A percentile compares a stretch with the other conserved stretches of the same genome.
Evolutionary conservation across 2,329 filamentous ascomycete genomes (phyloP).

Genomic region (Aspergillus sp.): DNA sequence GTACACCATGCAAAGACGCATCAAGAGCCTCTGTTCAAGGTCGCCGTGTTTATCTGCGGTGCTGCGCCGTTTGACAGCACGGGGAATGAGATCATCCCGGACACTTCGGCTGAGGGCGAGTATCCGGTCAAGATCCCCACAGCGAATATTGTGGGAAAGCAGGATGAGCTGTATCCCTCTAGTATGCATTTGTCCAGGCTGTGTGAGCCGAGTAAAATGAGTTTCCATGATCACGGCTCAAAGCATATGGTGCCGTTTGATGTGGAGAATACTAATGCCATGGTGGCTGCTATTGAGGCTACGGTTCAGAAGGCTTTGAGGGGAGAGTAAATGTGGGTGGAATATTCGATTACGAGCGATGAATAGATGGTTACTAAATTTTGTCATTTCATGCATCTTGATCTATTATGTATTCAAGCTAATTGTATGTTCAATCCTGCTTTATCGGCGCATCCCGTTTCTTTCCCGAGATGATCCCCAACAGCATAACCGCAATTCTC

Average conservation of each 20-base stretch:
- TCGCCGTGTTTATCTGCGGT: constrained; percentile 35
- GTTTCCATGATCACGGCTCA: constrained; percentile 40
- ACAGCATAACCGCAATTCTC: constrained; percentile 25
- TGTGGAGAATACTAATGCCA: constrained; percentile 29
- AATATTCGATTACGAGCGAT: not conserved
- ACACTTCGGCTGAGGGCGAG: constrained; percentile 4
- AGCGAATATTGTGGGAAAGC: constrained; percentile 41
- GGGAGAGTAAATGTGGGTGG: not conserved
- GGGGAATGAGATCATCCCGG: constrained; percentile 21
- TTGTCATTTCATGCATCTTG: not conserved
- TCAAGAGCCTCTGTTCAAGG: constrained; percentile 30
- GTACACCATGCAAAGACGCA: constrained; percentile 25
- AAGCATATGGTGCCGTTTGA: constrained; percentile 39
- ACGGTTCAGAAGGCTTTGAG: constrained; percentile 25
- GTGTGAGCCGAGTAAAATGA: constrained; percentile 35
- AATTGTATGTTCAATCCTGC: constrained; percentile 7
- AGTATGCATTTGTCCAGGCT: constrained; percentile 34
- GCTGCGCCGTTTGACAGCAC: constrained; percentile 28
- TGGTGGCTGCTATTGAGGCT: constrained; percentile 30
- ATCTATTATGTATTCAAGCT: not conserved
- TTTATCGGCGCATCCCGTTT: constrained; percentile 11
- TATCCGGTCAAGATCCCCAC: constrained; percentile 38
- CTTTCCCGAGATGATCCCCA: constrained; percentile 15
- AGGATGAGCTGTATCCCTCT: constrained; percentile 35
- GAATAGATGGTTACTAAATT: not conserved